Percentiles rank a stretch among this genome's conserved stretches.
Conservation (phyloP, 73 alveolate genomes). For the Blepharisma stoltei region DNA sequence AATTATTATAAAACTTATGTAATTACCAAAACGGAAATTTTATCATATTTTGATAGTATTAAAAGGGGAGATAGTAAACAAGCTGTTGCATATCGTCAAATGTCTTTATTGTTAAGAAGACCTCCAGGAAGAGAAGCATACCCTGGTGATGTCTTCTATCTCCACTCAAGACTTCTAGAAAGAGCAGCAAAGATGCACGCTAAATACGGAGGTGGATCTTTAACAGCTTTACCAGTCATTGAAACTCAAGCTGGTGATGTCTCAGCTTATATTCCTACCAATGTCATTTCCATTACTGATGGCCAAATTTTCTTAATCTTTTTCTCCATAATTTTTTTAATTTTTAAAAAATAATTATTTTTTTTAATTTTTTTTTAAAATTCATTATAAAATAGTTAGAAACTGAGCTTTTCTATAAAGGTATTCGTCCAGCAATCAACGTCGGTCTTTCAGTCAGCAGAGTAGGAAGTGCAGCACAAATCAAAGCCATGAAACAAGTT, state of each 20-base stretch:
- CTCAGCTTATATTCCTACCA: conserved; percentile 97
- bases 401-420: conserved; percentile 92
- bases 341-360: too few species aligned
- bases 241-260: conserved; percentile 98
- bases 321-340: too few species aligned
- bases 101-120: conserved; percentile 89
- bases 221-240: conserved; percentile 95
- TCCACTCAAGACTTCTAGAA: conserved; percentile 79
- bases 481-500: conserved; percentile 89
- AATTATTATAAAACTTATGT: too few species aligned
- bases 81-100: conserved; percentile 93
- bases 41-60: too few species aligned
- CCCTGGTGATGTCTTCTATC: conserved; percentile 90
- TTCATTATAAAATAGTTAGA: too few species aligned
- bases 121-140: conserved; percentile 97
- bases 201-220: conserved; percentile 89
- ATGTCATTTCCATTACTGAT: conserved; percentile 96
- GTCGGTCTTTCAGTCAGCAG: conserved; percentile 98
- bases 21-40: too few species aligned
- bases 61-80: too few species aligned
- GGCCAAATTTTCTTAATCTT: conserved; percentile 95
- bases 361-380: too few species aligned
- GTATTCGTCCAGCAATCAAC: conserved; percentile 95
- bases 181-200: conserved; percentile 95
- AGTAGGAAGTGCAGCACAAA: conserved; percentile 93